Percentiles rank a stretch among this genome's conserved stretches.
phyloP scores from a whole-genome alignment of 78 protist genomes.

The Bodo saltans region DNA sequence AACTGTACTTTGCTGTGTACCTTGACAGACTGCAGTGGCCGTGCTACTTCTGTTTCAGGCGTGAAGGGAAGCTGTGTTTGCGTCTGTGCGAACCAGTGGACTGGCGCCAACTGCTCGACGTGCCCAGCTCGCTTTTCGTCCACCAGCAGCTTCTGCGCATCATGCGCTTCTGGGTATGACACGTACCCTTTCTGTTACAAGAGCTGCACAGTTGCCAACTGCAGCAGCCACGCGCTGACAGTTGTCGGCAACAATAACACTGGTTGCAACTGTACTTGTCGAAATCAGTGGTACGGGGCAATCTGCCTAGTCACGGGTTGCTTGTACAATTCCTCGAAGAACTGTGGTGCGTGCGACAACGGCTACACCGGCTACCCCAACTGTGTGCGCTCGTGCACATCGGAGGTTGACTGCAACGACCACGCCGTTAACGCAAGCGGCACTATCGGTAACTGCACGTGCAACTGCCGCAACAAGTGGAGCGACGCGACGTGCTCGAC shows the following conservation, averaged over 20 bases:
- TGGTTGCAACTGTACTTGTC: neutral
- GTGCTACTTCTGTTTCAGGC: neutral
- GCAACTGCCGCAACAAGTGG: neutral
- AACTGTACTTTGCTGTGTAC: too few species aligned
- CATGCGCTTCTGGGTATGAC: neutral
- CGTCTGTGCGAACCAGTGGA: conserved; percentile 13
- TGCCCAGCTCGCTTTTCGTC: neutral
- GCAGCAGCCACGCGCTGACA: neutral
- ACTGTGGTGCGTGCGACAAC: neutral
- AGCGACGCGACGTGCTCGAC: neutral
- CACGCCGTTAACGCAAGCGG: neutral
- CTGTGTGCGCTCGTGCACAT: neutral
- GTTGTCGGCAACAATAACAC: neutral
- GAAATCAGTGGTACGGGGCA: too few species aligned
- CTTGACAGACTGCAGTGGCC: neutral
- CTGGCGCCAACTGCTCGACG: neutral
- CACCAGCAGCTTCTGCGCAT: too few species aligned
- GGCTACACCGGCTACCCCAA: neutral
- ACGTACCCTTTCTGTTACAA: neutral
- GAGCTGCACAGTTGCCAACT: neutral
- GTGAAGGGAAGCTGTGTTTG: neutral
- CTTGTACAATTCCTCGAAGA: neutral
- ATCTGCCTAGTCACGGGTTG: too few species aligned
- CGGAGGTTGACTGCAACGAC: neutral
- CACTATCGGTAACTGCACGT: too few species aligned